Conservation (phyloP, 2,329 filamentous ascomycete species). For the Pseudogymnoascus sp. region DNA sequence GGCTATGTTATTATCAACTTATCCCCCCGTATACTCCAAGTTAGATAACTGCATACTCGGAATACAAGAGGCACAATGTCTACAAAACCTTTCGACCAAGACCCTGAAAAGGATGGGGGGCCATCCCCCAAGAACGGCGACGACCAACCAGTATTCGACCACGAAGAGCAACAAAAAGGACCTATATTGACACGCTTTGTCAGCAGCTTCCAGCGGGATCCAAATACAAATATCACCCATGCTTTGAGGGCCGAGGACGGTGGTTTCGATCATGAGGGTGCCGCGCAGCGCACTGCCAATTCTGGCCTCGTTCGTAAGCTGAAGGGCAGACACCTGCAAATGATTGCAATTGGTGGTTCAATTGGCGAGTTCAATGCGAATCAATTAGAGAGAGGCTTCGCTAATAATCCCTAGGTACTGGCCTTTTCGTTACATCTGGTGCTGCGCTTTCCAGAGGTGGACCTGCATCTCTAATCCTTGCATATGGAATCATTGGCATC, state of each 20-base stretch:
- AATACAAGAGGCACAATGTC: not conserved
- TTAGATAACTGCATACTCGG: not conserved
- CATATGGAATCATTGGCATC: conserved; percentile 69
- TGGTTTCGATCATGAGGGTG: conserved; percentile 54
- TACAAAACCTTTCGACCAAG: not conserved
- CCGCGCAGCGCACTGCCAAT: conserved; percentile 56
- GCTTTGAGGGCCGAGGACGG: conserved; percentile 11
- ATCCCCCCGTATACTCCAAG: not conserved
- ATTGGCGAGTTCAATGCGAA: conserved; percentile 49
- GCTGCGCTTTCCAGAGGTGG: conserved; percentile 62
- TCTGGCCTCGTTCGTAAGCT: conserved; percentile 66
- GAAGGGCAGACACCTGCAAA: conserved; percentile 63
- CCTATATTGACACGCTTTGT: conserved; percentile 16
- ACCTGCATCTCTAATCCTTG: conserved; percentile 68
- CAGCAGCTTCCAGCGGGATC: conserved; percentile 26
- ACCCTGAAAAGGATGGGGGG: not conserved
- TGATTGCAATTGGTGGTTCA: conserved; percentile 92
- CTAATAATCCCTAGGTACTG: conserved; percentile 49
- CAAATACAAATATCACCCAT: conserved; percentile 39
- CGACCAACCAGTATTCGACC: not conserved
- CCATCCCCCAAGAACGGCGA: not conserved
- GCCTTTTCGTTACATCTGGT: conserved; percentile 68
- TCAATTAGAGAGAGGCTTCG: not conserved
- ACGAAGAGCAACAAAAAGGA: not conserved
- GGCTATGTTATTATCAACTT: not conserved